Evolutionary conservation across 139 green algal genomes (phyloP).

Genomic region (Zygnema circumcarinatum): DNA sequence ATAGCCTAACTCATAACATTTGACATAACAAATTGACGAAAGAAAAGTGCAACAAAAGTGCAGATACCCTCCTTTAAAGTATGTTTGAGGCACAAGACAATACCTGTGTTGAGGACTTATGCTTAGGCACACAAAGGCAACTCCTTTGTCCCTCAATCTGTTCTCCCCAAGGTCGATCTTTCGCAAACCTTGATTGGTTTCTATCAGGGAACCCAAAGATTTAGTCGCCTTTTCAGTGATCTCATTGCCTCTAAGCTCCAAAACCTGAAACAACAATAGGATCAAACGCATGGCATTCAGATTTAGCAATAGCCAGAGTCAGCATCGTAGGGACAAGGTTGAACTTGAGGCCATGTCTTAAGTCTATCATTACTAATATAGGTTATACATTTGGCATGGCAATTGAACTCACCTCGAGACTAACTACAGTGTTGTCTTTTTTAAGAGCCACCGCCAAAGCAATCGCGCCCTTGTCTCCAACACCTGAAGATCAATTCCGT

Average conservation of each 20-base stretch:
- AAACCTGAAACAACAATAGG: background rate
- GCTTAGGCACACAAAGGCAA: background rate
- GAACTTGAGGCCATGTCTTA: no score
- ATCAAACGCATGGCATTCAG: no score
- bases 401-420: constrained; percentile 14
- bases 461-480: background rate
- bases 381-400: no score
- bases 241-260: constrained; percentile 45
- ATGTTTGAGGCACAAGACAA: background rate
- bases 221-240: constrained; percentile 3
- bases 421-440: background rate
- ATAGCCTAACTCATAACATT: background rate
- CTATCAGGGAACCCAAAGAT: background rate
- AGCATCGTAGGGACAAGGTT: no score
- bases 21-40: background rate
- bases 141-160: constrained; percentile 20
- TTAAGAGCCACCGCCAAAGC: background rate
- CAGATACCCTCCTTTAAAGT: no score
- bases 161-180: constrained; percentile 39
- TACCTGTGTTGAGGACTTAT: background rate
- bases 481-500: background rate
- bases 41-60: background rate
- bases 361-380: no score
- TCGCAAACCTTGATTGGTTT: background rate
- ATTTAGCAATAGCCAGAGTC: no score